Percentiles rank a stretch among this genome's conserved stretches.
Evolutionary conservation across 345 rosid genomes (phyloP).

Genomic region (Punica granatum): DNA sequence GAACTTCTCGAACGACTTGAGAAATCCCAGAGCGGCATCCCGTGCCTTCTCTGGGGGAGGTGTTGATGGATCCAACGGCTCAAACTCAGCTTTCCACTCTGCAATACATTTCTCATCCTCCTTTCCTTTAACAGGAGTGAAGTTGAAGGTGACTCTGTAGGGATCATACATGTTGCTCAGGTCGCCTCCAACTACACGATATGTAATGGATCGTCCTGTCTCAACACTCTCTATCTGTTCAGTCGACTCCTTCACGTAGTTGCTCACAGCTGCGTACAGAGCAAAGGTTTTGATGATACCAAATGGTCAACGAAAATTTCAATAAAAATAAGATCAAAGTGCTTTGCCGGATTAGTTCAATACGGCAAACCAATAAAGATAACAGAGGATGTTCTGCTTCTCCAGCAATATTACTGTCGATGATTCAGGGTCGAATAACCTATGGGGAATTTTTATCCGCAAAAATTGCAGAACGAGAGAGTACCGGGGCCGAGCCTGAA

Average conservation of each 20-base stretch:
- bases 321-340: too few relatives aligned
- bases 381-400: too few relatives aligned
- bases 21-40: conserved; percentile 33
- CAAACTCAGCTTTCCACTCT: conserved; percentile 29
- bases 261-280: conserved; percentile 22
- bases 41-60: conserved; percentile 36
- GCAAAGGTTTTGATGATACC: too few relatives aligned
- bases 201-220: conserved; percentile 28
- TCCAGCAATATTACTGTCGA: too few relatives aligned
- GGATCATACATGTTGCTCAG: conserved; percentile 27
- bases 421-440: too few relatives aligned
- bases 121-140: conserved; percentile 17
- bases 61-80: conserved; percentile 15
- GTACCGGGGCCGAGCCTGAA: conserved; percentile 43
- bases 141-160: conserved; percentile 30
- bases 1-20: conserved; percentile 26
- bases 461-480: too few relatives aligned
- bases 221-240: conserved; percentile 32
- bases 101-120: conserved; percentile 28
- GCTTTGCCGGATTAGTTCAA: too few relatives aligned
- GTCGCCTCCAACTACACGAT: conserved; percentile 27
- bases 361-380: too few relatives aligned
- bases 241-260: conserved; percentile 33
- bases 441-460: too few relatives aligned
- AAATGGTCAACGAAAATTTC: too few relatives aligned